Evolutionary conservation across 73 alveolate species (phyloP).

Genomic region (Paraurostyla sp.): DNA sequence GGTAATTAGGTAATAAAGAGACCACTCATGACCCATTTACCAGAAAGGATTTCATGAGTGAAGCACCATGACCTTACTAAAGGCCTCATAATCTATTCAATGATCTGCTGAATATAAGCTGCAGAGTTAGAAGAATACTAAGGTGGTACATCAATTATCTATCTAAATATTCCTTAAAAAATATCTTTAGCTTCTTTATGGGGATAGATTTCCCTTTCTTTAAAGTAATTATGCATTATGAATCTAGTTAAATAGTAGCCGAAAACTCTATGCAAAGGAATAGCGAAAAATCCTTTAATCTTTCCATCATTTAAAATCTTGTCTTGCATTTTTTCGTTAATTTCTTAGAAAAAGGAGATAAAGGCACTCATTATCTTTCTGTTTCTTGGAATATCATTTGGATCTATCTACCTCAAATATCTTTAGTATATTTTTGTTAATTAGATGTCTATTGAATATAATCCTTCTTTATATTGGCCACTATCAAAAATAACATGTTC

Average conservation of each 20-base stretch:
- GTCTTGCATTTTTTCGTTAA: neutral
- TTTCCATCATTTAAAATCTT: too few relatives aligned
- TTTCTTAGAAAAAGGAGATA: neutral
- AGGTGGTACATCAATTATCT: neutral
- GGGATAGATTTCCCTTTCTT: neutral
- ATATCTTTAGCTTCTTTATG: slow-evolving; percentile 5
- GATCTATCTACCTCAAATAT: slow-evolving; percentile 25
- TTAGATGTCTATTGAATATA: neutral
- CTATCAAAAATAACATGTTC: neutral
- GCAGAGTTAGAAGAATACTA: too few relatives aligned
- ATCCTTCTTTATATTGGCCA: neutral
- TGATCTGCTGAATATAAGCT: slow-evolving; percentile 4
- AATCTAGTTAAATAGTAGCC: slow-evolving; percentile 55
- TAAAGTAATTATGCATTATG: slow-evolving; percentile 29
- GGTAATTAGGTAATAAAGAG: neutral
- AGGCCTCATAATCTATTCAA: neutral
- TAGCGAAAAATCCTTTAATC: slow-evolving; percentile 52
- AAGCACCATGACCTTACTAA: slow-evolving; percentile 26
- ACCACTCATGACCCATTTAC: slow-evolving; percentile 52
- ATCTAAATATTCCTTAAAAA: neutral
- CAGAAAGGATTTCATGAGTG: slow-evolving; percentile 25
- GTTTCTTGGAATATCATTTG: neutral
- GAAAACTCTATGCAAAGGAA: slow-evolving; percentile 67
- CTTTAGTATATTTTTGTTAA: slow-evolving; percentile 4
- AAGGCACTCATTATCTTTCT: slow-evolving; percentile 36